phyloP scores from a whole-genome alignment of 371 early-diverging fungal genomes.

The Mortierella sp. region DNA sequence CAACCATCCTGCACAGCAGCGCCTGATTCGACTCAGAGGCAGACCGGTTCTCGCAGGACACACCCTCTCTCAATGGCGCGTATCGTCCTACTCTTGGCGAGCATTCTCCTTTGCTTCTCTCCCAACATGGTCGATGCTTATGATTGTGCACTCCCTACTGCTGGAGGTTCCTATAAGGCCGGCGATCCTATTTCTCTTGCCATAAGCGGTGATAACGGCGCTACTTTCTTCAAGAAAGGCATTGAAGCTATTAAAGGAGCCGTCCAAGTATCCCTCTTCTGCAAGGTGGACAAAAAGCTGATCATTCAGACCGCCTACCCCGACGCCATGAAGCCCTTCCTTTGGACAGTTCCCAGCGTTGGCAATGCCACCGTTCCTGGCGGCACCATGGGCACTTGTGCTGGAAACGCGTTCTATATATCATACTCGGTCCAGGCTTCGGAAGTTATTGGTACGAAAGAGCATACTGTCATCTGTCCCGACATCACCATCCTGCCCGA shows the following conservation, averaged over 20 bases:
- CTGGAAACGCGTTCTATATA: conserved; percentile 42
- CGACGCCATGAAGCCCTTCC: conserved; percentile 21
- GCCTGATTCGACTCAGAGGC: no score
- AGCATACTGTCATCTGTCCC: conserved; percentile 39
- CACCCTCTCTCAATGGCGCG: no score
- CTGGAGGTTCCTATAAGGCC: conserved; percentile 30
- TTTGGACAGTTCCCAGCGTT: conserved; percentile 39
- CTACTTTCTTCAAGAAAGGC: no score
- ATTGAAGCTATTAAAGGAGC: not conserved
- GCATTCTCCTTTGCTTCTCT: no score
- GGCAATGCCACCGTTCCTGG: conserved; percentile 44
- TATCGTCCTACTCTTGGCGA: no score
- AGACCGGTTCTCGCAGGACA: no score
- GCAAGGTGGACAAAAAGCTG: conserved; percentile 17
- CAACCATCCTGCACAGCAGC: no score
- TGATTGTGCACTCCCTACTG: conserved; percentile 30
- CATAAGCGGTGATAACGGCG: not conserved
- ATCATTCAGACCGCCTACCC: conserved; percentile 31
- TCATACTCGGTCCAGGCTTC: conserved; percentile 22
- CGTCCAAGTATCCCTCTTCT: conserved; percentile 34
- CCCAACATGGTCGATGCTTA: no score
- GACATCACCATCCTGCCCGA: conserved; percentile 38
- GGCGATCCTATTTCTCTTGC: conserved; percentile 30
- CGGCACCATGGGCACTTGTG: conserved; percentile 24
- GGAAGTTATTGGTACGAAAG: conserved; percentile 20